Percentiles rank a stretch among this genome's conserved stretches.
Conservation (phyloP, 2,329 filamentous ascomycete genomes). For the Tympanopsis confertula region DNA sequence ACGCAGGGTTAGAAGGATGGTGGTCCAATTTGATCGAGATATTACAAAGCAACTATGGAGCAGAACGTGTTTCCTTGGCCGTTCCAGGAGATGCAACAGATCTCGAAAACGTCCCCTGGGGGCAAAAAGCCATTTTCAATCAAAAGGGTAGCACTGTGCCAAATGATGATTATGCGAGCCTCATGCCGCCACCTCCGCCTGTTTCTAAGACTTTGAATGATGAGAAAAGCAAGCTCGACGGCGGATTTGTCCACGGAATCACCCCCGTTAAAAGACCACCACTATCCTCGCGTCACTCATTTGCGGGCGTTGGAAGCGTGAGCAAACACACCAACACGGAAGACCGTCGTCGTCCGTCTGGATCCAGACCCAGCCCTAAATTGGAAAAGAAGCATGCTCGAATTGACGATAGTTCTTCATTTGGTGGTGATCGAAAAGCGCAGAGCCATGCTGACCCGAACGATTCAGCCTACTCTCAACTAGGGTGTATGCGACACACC, state of each 20-base stretch:
- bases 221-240: neutral
- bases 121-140: conserved; percentile 38
- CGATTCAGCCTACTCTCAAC: too few species aligned
- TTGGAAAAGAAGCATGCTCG: too few species aligned
- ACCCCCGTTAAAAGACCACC: conserved; percentile 18
- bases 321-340: conserved; percentile 10
- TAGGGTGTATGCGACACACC: too few species aligned
- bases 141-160: neutral
- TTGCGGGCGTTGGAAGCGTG: conserved; percentile 22
- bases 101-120: conserved; percentile 56
- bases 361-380: conserved; percentile 6
- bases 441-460: too few species aligned
- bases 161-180: neutral
- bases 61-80: conserved; percentile 44
- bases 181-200: too few species aligned
- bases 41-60: conserved; percentile 42
- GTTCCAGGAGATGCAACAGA: conserved; percentile 51
- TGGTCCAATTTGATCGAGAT: conserved; percentile 46
- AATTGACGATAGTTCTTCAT: too few species aligned
- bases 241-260: neutral
- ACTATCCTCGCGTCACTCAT: conserved; percentile 27
- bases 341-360: conserved; percentile 4
- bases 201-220: neutral
- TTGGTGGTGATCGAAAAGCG: too few species aligned
- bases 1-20: conserved; percentile 49